Percentiles rank a stretch among this genome's conserved stretches.
Evolutionary conservation across 2,329 filamentous ascomycete species (phyloP).

Genomic region (Orbilia oligospora): DNA sequence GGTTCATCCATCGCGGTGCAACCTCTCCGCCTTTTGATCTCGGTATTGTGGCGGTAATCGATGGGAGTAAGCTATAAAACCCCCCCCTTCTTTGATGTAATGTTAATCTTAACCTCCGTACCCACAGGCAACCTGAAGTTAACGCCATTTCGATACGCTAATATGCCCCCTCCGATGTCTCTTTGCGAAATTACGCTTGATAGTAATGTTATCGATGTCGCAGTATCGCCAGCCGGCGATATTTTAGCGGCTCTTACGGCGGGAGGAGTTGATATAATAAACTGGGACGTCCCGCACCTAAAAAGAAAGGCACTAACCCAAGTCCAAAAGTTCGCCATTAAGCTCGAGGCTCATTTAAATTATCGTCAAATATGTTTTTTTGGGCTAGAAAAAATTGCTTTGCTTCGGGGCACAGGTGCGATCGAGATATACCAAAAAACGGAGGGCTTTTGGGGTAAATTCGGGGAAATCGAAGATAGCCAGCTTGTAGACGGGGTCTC

Average conservation of each 20-base stretch:
- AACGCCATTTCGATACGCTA: slow-evolving; percentile 85
- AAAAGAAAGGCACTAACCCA: slow-evolving; percentile 32
- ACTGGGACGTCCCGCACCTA: slow-evolving; percentile 71
- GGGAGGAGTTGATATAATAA: slow-evolving; percentile 77
- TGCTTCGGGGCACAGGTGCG: slow-evolving; percentile 26
- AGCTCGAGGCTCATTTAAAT: slow-evolving; percentile 57
- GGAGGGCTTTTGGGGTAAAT: slow-evolving; percentile 24
- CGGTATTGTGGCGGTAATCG: slow-evolving; percentile 85
- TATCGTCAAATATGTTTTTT: slow-evolving; percentile 66
- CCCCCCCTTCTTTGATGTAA: slow-evolving; percentile 62
- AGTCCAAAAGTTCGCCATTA: slow-evolving; percentile 47
- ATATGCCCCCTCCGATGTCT: slow-evolving; percentile 93
- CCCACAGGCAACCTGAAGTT: slow-evolving; percentile 77
- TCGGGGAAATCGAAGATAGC: slow-evolving; percentile 4
- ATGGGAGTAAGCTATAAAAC: slow-evolving; percentile 76
- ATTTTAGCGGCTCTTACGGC: slow-evolving; percentile 81
- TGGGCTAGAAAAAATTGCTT: slow-evolving; percentile 62
- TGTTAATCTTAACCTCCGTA: slow-evolving; percentile 52
- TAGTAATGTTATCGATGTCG: slow-evolving; percentile 79
- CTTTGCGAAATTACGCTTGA: slow-evolving; percentile 79
- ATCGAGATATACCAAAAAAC: slow-evolving; percentile 41
- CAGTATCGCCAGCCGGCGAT: slow-evolving; percentile 77
- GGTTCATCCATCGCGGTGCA: slow-evolving; percentile 67
- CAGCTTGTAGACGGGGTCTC: slow-evolving; percentile 27
- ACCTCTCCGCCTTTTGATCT: slow-evolving; percentile 78